phyloP scores from a whole-genome alignment of 2,329 filamentous ascomycete species.

The Fusarium odoratissimum region DNA sequence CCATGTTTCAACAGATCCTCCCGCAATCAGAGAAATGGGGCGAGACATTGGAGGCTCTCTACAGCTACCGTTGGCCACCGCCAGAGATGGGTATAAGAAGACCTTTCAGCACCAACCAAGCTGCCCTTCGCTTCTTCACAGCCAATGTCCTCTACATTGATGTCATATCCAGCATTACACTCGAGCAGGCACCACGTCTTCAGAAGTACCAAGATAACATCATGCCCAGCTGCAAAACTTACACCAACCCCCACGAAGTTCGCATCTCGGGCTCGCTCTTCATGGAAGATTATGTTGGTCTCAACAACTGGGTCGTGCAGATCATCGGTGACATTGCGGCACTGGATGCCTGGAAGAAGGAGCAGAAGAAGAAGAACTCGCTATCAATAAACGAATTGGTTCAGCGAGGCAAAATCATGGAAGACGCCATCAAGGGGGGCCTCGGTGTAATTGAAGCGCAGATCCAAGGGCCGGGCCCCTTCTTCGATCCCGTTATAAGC shows the following conservation, averaged over 20 bases:
- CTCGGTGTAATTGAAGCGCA: conserved; percentile 48
- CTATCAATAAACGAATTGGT: conserved; percentile 61
- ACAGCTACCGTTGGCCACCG: conserved; percentile 50
- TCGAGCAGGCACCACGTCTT: conserved; percentile 56
- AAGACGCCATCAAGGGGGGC: conserved; percentile 50
- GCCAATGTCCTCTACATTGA: conserved; percentile 62
- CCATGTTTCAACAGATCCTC: conserved; percentile 61
- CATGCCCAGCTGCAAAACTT: conserved; percentile 49
- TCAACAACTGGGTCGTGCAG: conserved; percentile 67
- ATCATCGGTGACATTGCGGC: conserved; percentile 65
- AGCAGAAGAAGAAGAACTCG: conserved; percentile 55
- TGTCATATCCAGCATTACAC: conserved; percentile 61
- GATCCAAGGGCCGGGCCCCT: background rate
- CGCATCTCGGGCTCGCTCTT: conserved; percentile 49
- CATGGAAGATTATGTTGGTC: conserved; percentile 65
- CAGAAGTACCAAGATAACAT: conserved; percentile 54
- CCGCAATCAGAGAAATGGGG: conserved; percentile 53
- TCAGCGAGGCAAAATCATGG: conserved; percentile 56
- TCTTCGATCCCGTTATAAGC: conserved; percentile 14
- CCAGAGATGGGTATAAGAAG: conserved; percentile 48
- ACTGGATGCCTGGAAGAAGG: conserved; percentile 67
- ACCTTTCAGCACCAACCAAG: conserved; percentile 59
- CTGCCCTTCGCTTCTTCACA: conserved; percentile 60
- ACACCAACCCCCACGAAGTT: conserved; percentile 29
- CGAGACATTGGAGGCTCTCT: conserved; percentile 49